phyloP scores from a whole-genome alignment of 148 eudicot species.

The Rhododendron vialii region DNA sequence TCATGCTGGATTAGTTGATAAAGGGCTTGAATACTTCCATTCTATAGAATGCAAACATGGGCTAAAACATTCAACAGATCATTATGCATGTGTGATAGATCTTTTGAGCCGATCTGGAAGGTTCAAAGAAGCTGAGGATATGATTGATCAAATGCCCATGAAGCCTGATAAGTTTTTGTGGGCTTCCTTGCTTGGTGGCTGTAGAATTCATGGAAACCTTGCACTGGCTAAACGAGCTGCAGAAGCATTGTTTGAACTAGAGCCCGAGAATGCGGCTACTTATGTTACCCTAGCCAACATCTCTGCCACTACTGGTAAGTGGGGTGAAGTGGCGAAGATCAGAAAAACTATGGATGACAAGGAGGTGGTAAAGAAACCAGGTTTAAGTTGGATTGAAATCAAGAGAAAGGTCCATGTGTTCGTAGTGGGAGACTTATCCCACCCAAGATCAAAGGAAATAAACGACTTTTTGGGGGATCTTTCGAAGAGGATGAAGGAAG shows the following conservation, averaged over 20 bases:
- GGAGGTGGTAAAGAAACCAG: constrained; percentile 49
- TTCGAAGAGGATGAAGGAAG: constrained; percentile 50
- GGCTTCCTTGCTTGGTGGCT: constrained; percentile 3
- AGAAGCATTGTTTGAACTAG: constrained; percentile 10
- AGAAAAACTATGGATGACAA: constrained; percentile 25
- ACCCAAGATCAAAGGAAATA: constrained; percentile 38
- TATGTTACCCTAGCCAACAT: constrained; percentile 12
- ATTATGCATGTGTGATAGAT: constrained; percentile 10
- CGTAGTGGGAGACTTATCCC: constrained; percentile 50
- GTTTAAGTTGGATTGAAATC: constrained; percentile 53
- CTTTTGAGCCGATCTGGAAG: constrained; percentile 12
- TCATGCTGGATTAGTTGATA: constrained; percentile 13
- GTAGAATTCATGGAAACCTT: constrained; percentile 6
- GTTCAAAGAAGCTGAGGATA: constrained; percentile 5
- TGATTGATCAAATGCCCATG: constrained; percentile 12
- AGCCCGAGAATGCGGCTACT: constrained; percentile 3
- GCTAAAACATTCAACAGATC: constrained; percentile 1
- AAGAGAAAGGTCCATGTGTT: constrained; percentile 42
- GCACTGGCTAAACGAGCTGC: constrained; percentile 11
- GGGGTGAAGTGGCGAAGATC: constrained; percentile 6
- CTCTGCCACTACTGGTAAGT: constrained; percentile 11
- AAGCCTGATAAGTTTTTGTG: constrained; percentile 12
- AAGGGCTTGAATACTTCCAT: constrained; percentile 9
- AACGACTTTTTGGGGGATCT: constrained; percentile 34
- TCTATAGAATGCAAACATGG: constrained; percentile 4